Evolutionary conservation across 2,329 filamentous ascomycete genomes (phyloP).

Genomic region (Pseudogymnoascus sp.): DNA sequence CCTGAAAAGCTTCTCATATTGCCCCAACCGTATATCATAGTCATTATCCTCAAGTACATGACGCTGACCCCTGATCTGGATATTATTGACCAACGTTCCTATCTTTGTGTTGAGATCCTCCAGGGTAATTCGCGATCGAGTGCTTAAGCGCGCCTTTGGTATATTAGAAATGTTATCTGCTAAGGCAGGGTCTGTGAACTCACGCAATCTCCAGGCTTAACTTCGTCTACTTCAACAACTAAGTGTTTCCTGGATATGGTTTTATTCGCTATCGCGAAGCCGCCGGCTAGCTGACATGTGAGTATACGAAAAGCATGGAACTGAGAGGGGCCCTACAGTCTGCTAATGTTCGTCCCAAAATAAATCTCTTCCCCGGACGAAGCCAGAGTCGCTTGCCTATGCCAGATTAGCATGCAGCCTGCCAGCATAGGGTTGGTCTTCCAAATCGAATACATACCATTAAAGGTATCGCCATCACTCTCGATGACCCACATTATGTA

Average conservation of each 20-base stretch:
- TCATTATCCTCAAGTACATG: constrained; percentile 46
- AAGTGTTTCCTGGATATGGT: constrained; percentile 86
- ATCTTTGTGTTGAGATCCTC: constrained; percentile 77
- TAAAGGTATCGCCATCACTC: constrained; percentile 45
- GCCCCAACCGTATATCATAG: constrained; percentile 64
- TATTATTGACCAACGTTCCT: constrained; percentile 70
- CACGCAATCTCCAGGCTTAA: constrained; percentile 60
- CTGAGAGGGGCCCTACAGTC: constrained; percentile 41
- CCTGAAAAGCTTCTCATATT: constrained; percentile 55
- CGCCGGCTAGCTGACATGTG: constrained; percentile 41
- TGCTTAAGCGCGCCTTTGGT: constrained; percentile 15
- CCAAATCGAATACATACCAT: constrained; percentile 28
- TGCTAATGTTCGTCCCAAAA: constrained; percentile 71
- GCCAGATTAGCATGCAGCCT: constrained; percentile 15
- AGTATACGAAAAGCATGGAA: neutral
- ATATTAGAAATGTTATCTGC: constrained; percentile 13
- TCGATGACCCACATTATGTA: constrained; percentile 44
- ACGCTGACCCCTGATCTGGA: constrained; percentile 55
- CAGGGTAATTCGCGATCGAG: constrained; percentile 60
- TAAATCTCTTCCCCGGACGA: constrained; percentile 72
- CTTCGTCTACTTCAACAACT: constrained; percentile 60
- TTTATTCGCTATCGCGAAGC: constrained; percentile 64
- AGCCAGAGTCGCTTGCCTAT: constrained; percentile 71
- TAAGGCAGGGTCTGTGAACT: constrained; percentile 21
- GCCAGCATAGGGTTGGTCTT: neutral